Base-by-base conservation (phyloP, 176 grass and related monocot genomes). In the Musa troglodytarum region DNA sequence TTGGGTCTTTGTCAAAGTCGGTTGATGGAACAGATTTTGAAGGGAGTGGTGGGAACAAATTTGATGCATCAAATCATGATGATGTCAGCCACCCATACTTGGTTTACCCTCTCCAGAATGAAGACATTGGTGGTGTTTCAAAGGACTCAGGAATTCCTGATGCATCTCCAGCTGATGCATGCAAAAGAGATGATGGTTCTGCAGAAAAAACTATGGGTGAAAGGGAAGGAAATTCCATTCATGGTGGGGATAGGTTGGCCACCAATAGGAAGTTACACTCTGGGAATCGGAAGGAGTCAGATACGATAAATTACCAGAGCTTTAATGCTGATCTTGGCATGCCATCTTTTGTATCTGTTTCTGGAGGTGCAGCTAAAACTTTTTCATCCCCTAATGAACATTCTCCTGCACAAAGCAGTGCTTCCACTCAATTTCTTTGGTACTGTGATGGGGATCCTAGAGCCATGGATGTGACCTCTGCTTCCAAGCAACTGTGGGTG, bases 401-500 rank as follows among this genome's bases (percentile, higher is more conserved):
- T 70, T 83, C 74, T 29, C 69, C 28, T 34, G 74, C 62, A 77
- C 54, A 56, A 13, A 85, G 79, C 12, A 71, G 82, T 75, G 34
- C 53, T 65, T 82, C 67, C 72, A 72, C 76, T 76, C 72, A 85
- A 76, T 50, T 76, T 59, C 86, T 80, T 82, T 84, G 50, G 71
- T 53, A 92, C 82, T 81, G 83, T 85, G 88, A 89, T 85, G 81
- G 81, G 55, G 79, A 81, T 87, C 74, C 72, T 71, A 72, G 75
- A 53, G 79, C 85, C 50, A 83, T 83, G 49, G 87, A 89, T 72
- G 86, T 96, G 68, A 85, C 92, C 67, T 87, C 82, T 77, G 87
- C 90, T 79, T 92, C 92, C 26, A 96, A 89, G 86, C 88, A 89
- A 79, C 89, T 96, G 71, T 96, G 89, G 89, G 75, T 92, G 67